Percentiles rank a stretch among this genome's conserved stretches.
phyloP scores from a whole-genome alignment of 2,329 filamentous ascomycete genomes.

The Penicillium sp. region DNA sequence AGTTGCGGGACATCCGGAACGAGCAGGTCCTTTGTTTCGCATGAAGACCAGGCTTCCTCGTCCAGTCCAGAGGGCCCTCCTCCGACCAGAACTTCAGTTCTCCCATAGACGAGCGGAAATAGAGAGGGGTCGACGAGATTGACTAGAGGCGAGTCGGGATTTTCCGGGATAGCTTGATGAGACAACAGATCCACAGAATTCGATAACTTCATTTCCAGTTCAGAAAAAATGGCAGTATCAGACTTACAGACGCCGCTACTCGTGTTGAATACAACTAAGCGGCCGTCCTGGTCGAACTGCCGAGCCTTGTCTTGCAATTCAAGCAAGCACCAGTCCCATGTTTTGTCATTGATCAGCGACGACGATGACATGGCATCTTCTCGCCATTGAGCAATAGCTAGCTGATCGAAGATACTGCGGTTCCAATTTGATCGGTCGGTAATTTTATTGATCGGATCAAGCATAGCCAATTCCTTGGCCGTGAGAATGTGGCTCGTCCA shows the following conservation, averaged over 20 bases:
- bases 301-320: slow-evolving; percentile 20
- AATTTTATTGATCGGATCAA: neutral
- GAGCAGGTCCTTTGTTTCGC: neutral
- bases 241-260: neutral
- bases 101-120: neutral
- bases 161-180: neutral
- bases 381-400: slow-evolving; percentile 6
- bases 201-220: neutral
- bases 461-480: neutral
- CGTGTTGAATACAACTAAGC: slow-evolving; percentile 7
- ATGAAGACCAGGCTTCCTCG: neutral
- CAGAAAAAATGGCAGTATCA: neutral
- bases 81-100: neutral
- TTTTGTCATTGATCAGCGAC: slow-evolving; percentile 17
- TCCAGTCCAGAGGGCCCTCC: neutral
- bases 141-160: neutral
- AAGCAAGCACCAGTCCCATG: slow-evolving; percentile 20
- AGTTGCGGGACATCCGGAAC: neutral
- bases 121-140: neutral
- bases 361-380: slow-evolving; percentile 7
- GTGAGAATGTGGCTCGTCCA: neutral
- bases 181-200: neutral
- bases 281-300: slow-evolving; percentile 9
- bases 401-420: neutral
- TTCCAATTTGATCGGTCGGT: neutral